These are phyloP conservation scores for Raddia guianensis DNA, from an alignment of 176 grass and related monocot genomes.

Conservation along the genomic window DNA sequence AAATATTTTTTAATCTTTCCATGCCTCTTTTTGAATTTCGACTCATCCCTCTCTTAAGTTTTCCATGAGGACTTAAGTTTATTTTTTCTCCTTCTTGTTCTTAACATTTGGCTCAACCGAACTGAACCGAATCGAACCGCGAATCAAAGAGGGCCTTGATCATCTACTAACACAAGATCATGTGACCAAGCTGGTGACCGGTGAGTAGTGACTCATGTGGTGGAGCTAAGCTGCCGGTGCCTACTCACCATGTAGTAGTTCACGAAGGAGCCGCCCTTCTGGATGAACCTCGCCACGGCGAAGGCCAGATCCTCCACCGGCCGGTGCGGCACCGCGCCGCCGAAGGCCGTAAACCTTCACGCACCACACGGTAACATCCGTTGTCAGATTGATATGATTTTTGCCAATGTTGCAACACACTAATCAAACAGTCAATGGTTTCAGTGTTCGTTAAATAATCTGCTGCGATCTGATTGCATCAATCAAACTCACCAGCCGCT, in stretches of 20 bases:
- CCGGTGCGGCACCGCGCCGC: constrained; percentile 72
- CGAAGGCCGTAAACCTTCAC: constrained; percentile 86
- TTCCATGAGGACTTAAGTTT: no score
- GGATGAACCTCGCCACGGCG: constrained; percentile 82
- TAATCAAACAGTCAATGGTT: no score
- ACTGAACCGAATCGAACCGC: no score
- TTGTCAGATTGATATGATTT: neutral
- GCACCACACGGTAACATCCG: neutral
- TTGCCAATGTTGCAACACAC: neutral
- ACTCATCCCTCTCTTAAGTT: no score
- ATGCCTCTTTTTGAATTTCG: no score
- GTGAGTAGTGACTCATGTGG: constrained; percentile 8
- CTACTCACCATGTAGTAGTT: constrained; percentile 97
- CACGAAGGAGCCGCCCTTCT: constrained; percentile 93
- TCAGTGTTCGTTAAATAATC: neutral
- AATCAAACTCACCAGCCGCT: constrained; percentile 59
- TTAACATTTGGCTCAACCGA: no score
- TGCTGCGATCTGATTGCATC: neutral
- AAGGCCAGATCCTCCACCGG: constrained; percentile 96
- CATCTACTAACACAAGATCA: neutral
- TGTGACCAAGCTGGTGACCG: neutral
- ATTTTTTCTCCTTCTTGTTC: no score
- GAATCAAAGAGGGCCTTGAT: neutral
- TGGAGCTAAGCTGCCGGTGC: neutral
- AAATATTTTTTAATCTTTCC: no score